Evolutionary conservation across 2,329 filamentous ascomycete genomes (phyloP), one percentile per base, ranked within the genome.

Genomic region (Graphilbum ipis-grandicollis): DNA sequence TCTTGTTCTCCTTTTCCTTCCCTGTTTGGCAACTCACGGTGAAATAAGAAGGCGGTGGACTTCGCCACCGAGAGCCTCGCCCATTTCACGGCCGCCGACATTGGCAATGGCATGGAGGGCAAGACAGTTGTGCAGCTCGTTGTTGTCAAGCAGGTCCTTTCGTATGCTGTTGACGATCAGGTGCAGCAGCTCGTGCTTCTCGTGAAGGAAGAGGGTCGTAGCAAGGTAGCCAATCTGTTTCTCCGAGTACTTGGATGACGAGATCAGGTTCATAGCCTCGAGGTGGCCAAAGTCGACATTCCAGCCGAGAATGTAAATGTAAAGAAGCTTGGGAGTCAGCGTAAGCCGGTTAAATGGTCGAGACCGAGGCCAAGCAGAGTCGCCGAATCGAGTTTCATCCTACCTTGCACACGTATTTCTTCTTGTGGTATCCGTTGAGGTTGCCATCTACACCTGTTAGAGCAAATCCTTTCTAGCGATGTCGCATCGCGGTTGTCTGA

Each of bases 401-500:
- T 60, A 75, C 71, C 66, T 98, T 98, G 82, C 90, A 98, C 47
- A 98, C 90, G 56, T 98, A 98, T 80, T 98, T 98, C 71, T 98
- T 98, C 68, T 92, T 94, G 66, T 94, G 85, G 55, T 98, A 98
- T 46, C 90, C 92, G 54, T 79, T 93, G 40, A 98, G 65, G 53
- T 71, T 90, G 45, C 85, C 86, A 56, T 90, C 82, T 75, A 17
- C n/a, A 9, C 13, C 9, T 13, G 23, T 28, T 18, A 35, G 25
- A 14, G 31, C 18, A 18, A 31, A 17, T n/a, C n/a, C n/a, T n/a
- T n/a, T n/a, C n/a, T n/a, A n/a, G n/a, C n/a, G n/a, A n/a, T n/a
- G n/a, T n/a, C n/a, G n/a, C n/a, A n/a, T n/a, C n/a, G n/a, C n/a
- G n/a, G n/a, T n/a, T n/a, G n/a, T n/a, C n/a, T n/a, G n/a, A 12